Percentiles rank a stretch among this genome's conserved stretches.
Conservation (phyloP, 345 rosid species). For the Kernera saxatilis region DNA sequence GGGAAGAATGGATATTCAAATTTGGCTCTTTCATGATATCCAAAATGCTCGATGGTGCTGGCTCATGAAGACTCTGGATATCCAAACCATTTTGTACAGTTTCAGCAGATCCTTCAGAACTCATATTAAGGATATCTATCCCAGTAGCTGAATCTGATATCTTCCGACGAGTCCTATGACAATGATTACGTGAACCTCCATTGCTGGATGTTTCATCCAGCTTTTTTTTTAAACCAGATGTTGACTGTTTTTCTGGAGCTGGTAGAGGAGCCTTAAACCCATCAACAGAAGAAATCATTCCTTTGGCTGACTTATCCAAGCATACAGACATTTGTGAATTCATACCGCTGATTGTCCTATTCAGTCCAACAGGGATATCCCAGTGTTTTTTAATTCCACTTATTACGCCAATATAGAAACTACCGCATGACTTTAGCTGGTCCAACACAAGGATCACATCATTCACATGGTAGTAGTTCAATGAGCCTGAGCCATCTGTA, state of each 20-base stretch:
- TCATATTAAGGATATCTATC: constrained; percentile 35
- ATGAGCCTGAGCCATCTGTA: constrained; percentile 41
- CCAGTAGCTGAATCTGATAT: constrained; percentile 31
- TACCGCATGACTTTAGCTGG: constrained; percentile 56
- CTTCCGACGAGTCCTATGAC: constrained; percentile 28
- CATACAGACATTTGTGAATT: constrained; percentile 32
- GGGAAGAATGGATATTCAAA: constrained; percentile 27
- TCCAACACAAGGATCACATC: constrained; percentile 56
- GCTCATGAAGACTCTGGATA: constrained; percentile 36
- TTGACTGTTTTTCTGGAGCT: constrained; percentile 11
- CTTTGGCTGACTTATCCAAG: constrained; percentile 29
- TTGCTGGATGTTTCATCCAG: constrained; percentile 35
- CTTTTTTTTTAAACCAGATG: constrained; percentile 32
- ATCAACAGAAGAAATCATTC: constrained; percentile 29
- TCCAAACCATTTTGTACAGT: constrained; percentile 42
- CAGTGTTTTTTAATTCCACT: constrained; percentile 58
- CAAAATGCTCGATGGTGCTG: constrained; percentile 35
- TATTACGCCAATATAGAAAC: constrained; percentile 45
- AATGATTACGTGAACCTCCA: constrained; percentile 35
- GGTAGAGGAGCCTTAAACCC: constrained; percentile 23
- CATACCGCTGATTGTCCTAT: constrained; percentile 35
- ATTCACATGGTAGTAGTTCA: constrained; percentile 56
- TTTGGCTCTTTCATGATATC: constrained; percentile 35
- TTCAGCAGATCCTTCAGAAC: constrained; percentile 65
- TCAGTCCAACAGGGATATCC: constrained; percentile 42